Conservation (phyloP, 805 yeast genomes). For the Candida ficus region DNA sequence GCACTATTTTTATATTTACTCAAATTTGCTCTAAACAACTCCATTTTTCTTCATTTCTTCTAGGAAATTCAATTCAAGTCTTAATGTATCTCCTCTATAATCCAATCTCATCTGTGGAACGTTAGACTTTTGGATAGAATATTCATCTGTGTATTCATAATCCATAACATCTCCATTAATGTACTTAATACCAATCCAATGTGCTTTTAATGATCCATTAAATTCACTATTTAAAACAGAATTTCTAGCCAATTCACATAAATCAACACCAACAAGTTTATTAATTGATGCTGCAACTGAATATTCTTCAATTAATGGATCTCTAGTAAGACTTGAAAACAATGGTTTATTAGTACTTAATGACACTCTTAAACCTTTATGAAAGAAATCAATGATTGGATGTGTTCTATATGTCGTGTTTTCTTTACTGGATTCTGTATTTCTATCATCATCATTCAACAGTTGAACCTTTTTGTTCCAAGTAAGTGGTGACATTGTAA, state of each 20-base stretch:
- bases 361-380: conserved; percentile 21
- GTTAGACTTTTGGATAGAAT: conserved; percentile 22
- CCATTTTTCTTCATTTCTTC: conserved; percentile 1
- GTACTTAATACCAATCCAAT: conserved; percentile 26
- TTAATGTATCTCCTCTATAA: conserved; percentile 19
- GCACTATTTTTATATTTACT: no score
- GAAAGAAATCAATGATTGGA: conserved; percentile 23
- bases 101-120: conserved; percentile 26
- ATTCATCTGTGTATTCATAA: conserved; percentile 20
- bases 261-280: conserved; percentile 22
- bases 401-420: conserved; percentile 17
- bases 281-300: conserved; percentile 24
- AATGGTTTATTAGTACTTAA: conserved; percentile 24
- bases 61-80: conserved; percentile 18
- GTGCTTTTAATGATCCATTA: conserved; percentile 19
- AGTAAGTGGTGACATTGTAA: conserved; percentile 25
- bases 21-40: no score
- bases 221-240: conserved; percentile 25
- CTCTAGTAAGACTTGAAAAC: conserved; percentile 23
- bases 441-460: conserved; percentile 21
- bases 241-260: conserved; percentile 24
- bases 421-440: conserved; percentile 1
- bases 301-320: conserved; percentile 27
- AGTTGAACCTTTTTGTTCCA: conserved; percentile 25
- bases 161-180: conserved; percentile 5